Conservation (phyloP, 352 stramenopile species). For the Phytophthora colocasiae region DNA sequence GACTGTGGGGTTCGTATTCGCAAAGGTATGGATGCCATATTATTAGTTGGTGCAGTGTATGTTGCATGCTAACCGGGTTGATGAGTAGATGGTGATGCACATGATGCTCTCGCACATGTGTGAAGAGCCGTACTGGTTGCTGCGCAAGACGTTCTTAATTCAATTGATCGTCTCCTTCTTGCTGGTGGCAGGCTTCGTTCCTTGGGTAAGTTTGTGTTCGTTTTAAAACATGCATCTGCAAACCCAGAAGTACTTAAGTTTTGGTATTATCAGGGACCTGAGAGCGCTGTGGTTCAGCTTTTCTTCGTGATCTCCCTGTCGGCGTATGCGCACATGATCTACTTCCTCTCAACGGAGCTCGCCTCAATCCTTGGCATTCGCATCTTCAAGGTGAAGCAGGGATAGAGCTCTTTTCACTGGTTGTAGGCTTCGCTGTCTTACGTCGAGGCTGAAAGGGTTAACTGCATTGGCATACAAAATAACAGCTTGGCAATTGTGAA, state of each 20-base stretch:
- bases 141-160: conserved; percentile 85
- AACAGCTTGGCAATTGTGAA: conserved; percentile 3
- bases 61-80: background rate
- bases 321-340: conserved; percentile 87
- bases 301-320: conserved; percentile 80
- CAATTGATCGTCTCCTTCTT: conserved; percentile 69
- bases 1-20: conserved; percentile 83
- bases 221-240: too few species aligned
- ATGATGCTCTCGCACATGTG: conserved; percentile 92
- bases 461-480: conserved; percentile 12
- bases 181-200: conserved; percentile 75
- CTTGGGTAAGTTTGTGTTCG: conserved; percentile 57
- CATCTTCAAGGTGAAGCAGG: conserved; percentile 86
- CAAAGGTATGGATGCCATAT: conserved; percentile 56
- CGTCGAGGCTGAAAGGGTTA: background rate
- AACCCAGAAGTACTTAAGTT: background rate
- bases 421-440: background rate
- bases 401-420: conserved; percentile 17
- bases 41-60: too few species aligned
- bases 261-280: conserved; percentile 49
- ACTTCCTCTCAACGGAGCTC: conserved; percentile 79
- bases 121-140: conserved; percentile 85
- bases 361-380: conserved; percentile 78
- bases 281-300: conserved; percentile 73
- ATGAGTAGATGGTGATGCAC: conserved; percentile 87